Evolutionary conservation across 768 basidiomycete genomes (phyloP).

Genomic region (Floccularia luteovirens): DNA sequence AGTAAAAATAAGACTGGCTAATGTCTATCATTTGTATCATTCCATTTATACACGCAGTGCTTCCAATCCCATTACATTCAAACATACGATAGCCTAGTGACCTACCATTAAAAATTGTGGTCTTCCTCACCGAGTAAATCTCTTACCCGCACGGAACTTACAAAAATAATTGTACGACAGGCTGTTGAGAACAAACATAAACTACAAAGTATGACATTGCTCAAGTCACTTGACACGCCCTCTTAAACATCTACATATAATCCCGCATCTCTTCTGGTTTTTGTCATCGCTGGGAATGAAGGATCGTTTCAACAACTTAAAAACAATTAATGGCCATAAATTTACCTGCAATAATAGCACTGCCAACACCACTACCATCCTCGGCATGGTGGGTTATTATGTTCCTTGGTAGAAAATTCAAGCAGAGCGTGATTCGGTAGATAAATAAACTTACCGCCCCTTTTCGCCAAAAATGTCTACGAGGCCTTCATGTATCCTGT

Average conservation of each 20-base stretch:
- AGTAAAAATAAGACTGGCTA: constrained; percentile 76
- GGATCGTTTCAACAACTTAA: neutral
- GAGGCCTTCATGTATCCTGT: constrained; percentile 87
- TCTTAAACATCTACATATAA: constrained; percentile 43
- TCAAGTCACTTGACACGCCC: neutral
- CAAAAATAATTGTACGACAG: neutral
- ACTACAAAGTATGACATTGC: neutral
- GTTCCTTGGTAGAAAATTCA: constrained; percentile 29
- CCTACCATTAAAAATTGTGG: too few species aligned
- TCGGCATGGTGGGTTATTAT: constrained; percentile 81
- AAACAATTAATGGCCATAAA: too few species aligned
- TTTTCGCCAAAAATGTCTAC: constrained; percentile 95
- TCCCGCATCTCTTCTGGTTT: constrained; percentile 65
- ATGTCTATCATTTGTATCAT: too few species aligned
- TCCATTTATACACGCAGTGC: too few species aligned
- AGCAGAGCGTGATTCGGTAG: neutral
- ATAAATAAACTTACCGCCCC: constrained; percentile 56
- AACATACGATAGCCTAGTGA: too few species aligned
- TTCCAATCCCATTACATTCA: too few species aligned
- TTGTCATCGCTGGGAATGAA: constrained; percentile 72
- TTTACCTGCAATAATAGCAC: constrained; percentile 83
- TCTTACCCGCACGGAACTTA: too few species aligned
- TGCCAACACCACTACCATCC: constrained; percentile 92
- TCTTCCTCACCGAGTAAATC: too few species aligned
- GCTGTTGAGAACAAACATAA: neutral